Evolutionary conservation across 495 filamentous ascomycete genomes (phyloP).

Genomic region (Daldinia concentrica): DNA sequence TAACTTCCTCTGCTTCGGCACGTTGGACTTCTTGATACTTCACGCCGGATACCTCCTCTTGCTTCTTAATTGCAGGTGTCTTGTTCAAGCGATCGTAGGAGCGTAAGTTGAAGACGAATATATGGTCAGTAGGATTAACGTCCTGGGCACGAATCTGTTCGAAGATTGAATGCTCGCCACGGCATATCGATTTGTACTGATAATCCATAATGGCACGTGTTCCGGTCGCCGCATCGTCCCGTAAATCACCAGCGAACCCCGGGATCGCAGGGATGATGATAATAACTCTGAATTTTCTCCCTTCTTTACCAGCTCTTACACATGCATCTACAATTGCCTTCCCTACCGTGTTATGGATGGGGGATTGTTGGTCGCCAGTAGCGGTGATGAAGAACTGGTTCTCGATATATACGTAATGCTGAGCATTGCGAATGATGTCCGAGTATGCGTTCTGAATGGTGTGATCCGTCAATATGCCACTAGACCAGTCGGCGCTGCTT

Average conservation of each 20-base stretch:
- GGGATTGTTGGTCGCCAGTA: conserved; percentile 84
- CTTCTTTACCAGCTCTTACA: conserved; percentile 80
- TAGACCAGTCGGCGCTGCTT: conserved; percentile 94
- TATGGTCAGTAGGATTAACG: conserved; percentile 79
- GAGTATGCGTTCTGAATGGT: conserved; percentile 93
- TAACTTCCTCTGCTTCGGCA: conserved; percentile 84
- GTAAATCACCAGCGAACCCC: conserved; percentile 90
- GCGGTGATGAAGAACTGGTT: conserved; percentile 99
- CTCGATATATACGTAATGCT: conserved; percentile 96
- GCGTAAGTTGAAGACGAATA: conserved; percentile 92
- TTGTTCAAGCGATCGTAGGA: conserved; percentile 91
- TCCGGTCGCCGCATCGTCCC: conserved; percentile 81
- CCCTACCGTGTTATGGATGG: conserved; percentile 88
- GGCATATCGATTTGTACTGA: conserved; percentile 94
- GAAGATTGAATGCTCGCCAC: conserved; percentile 90
- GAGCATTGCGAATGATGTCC: conserved; percentile 81
- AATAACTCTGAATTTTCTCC: conserved; percentile 90
- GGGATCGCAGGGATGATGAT: conserved; percentile 89
- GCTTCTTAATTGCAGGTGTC: conserved; percentile 70
- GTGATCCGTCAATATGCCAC: conserved; percentile 86
- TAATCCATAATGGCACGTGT: conserved; percentile 98
- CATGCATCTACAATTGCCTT: conserved; percentile 89
- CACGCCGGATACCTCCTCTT: conserved; percentile 81
- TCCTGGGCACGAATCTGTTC: conserved; percentile 79
- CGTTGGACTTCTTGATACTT: conserved; percentile 85